Evolutionary conservation across 2,329 filamentous ascomycete genomes (phyloP), one percentile per base, ranked within the genome.

Genomic region (Colletotrichum sp.): DNA sequence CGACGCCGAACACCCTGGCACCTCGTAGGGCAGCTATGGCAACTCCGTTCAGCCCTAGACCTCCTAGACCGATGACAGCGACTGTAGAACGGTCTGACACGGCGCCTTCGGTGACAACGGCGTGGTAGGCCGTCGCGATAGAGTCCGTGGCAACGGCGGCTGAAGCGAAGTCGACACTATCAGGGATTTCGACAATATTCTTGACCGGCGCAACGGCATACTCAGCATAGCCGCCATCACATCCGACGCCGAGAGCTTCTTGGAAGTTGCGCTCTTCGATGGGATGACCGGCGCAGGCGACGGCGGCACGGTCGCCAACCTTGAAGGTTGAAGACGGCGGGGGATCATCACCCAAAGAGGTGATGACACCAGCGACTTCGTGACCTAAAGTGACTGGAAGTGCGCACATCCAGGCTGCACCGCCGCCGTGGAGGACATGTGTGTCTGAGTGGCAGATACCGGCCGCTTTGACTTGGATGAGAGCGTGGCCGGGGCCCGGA

Each of bases 401-500:
- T 13, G 64, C 64, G 57, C 69, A 66, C 64, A 74, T 74, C 69
- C 69, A 74, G 15, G 62, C 72, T 8, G 64, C 72, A 31, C 72
- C 72, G 16, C 69, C 72, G 36, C 72, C 72, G 27, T 69, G 31
- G 5, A 74, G 59, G 21, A 74, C 72, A n/a, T 74, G 69, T 5
- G 69, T 72, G n/a, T 74, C 72, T 13, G 69, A 74, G 34, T 72
- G 69, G 54, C 65, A 74, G 31, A 74, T 69, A 21, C 72, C 72
- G 31, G 69, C 65, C 24, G 72, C 72, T 8, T 74, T 72, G 27
- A 72, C 65, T 0, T 29, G 54, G 54, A 72, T 34, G 4, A 74
- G 65, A 9, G 59, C 69, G 13, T 72, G 31, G 38, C 47, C 24
- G 8, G 58, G 21, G 31, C 27, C 9, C 1, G 69, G 59, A 8